Percentiles rank a stretch among this genome's conserved stretches.
phyloP scores from a whole-genome alignment of 257 asterid genomes.

The Solanum sitiens region DNA sequence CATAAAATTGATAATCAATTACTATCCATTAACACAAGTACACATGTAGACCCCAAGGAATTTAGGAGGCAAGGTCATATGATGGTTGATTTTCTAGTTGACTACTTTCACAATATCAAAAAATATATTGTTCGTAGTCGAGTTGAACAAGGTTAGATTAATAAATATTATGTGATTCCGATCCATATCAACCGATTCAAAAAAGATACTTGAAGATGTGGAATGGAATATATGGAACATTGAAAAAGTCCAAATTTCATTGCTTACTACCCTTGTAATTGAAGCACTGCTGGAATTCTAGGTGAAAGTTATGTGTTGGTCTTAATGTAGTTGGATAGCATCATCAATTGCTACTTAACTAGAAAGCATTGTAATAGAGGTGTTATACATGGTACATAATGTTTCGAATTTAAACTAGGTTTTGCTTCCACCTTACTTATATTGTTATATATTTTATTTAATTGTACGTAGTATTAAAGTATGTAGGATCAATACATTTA shows the following conservation, averaged over 20 bases:
- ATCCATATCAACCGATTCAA: conserved; percentile 43
- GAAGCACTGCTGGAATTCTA: neutral
- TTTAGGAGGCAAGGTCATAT: conserved; percentile 56
- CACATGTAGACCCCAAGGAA: conserved; percentile 53
- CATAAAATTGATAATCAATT: neutral
- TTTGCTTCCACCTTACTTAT: too few species aligned
- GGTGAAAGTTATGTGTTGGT: conserved; percentile 2
- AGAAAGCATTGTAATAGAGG: neutral
- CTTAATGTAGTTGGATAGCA: neutral
- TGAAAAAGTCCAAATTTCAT: conserved; percentile 15
- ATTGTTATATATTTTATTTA: too few species aligned
- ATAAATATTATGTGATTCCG: conserved; percentile 37
- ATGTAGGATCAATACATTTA: too few species aligned
- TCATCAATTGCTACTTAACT: conserved; percentile 9
- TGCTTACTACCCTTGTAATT: conserved; percentile 3
- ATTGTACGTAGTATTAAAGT: too few species aligned
- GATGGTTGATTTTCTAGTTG: conserved; percentile 57
- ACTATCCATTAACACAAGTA: conserved; percentile 9
- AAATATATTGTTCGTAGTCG: conserved; percentile 53
- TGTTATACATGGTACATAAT: neutral
- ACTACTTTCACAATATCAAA: conserved; percentile 50
- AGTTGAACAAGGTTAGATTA: conserved; percentile 50
- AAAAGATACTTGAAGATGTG: conserved; percentile 36
- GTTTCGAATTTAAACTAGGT: too few species aligned
- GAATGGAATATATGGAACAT: conserved; percentile 34